These are phyloP conservation scores for Cladosporium velox DNA, from an alignment of 2,329 filamentous ascomycete genomes.

Conservation along the genomic window DNA sequence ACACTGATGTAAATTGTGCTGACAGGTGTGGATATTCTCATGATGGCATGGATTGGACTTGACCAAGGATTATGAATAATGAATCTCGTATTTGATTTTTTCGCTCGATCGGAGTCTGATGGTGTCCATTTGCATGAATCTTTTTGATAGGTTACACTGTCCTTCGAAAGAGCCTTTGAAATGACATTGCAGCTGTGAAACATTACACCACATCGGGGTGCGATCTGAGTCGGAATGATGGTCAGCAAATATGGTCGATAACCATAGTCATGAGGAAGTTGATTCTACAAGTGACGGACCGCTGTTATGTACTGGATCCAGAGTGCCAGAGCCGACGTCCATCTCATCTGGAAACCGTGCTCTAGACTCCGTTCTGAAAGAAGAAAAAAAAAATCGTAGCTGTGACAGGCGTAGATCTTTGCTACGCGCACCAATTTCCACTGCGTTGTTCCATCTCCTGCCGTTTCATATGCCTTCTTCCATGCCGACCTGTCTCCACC, in stretches of 20 bases:
- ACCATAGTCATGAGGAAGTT: constrained; percentile 3
- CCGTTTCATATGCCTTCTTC: constrained; percentile 47
- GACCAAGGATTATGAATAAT: background rate
- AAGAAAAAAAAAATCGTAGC: background rate
- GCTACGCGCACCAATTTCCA: background rate
- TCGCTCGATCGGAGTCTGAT: background rate
- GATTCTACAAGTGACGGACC: constrained; percentile 11
- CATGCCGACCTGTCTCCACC: constrained; percentile 54
- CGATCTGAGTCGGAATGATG: background rate
- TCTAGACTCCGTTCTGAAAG: background rate
- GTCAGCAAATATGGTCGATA: background rate
- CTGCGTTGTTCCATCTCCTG: background rate
- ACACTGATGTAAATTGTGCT: constrained; percentile 3
- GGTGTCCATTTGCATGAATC: background rate
- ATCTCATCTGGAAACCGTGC: background rate
- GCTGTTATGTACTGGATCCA: constrained; percentile 9
- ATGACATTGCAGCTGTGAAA: background rate
- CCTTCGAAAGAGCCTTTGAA: background rate
- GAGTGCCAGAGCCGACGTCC: background rate
- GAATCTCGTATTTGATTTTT: background rate
- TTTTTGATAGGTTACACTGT: background rate
- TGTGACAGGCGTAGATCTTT: background rate
- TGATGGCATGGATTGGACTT: background rate
- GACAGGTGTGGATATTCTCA: background rate
- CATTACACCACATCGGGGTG: background rate